Percentiles rank a stretch among this genome's conserved stretches.
phyloP scores from a whole-genome alignment of 2,329 filamentous ascomycete genomes.

The Amauroascus niger region DNA sequence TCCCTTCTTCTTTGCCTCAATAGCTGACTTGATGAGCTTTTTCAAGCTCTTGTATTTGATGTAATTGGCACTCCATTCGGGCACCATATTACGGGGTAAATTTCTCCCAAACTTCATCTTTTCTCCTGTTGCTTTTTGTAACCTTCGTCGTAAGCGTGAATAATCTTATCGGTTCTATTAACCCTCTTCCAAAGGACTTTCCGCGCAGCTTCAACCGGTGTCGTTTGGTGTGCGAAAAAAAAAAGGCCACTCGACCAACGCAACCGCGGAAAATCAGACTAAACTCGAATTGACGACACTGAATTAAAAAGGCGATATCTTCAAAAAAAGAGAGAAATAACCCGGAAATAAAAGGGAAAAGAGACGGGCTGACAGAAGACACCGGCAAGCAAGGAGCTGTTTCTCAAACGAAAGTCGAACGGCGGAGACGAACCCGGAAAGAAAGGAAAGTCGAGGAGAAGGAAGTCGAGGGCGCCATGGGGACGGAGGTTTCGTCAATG shows the following conservation, averaged over 20 bases:
- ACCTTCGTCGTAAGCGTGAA: neutral
- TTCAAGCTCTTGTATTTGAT: constrained; percentile 57
- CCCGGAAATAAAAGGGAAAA: neutral
- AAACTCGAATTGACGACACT: too few relatives aligned
- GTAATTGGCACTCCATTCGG: constrained; percentile 43
- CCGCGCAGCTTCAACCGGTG: neutral
- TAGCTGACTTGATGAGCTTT: constrained; percentile 78
- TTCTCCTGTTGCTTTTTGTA: neutral
- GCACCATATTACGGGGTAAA: constrained; percentile 41
- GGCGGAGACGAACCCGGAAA: constrained; percentile 11
- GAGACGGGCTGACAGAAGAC: neutral
- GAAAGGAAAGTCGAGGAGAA: constrained; percentile 4
- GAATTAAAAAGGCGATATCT: neutral
- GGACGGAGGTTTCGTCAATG: constrained; percentile 1
- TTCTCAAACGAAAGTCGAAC: constrained; percentile 10
- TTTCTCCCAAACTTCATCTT: constrained; percentile 45
- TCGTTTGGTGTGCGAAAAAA: neutral
- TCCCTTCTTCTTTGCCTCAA: constrained; percentile 57
- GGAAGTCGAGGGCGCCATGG: constrained; percentile 3
- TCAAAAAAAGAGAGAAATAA: neutral
- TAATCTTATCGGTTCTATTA: neutral
- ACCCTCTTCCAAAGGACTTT: neutral
- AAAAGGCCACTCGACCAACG: too few relatives aligned
- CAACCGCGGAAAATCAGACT: neutral
- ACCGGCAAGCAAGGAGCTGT: neutral